Conservation (phyloP, 1,284 basidiomycete species). For the Cutaneotrichosporon curvatum region DNA sequence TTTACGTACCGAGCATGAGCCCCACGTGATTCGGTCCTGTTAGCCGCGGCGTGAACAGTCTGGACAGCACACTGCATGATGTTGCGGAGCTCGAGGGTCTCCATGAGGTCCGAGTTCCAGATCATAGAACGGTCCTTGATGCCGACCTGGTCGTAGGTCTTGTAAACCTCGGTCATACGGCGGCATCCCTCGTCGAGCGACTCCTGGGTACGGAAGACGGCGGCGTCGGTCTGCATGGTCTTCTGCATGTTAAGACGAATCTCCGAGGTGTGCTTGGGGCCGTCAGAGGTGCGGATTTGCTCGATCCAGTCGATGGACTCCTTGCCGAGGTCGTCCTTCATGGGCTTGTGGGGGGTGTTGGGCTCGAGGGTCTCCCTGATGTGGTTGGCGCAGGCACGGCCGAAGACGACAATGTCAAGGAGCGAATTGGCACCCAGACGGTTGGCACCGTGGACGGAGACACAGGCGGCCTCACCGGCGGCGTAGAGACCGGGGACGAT, state of each 20-base stretch:
- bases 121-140: conserved; percentile 99
- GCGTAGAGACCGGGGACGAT: conserved; percentile 96
- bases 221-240: conserved; percentile 93
- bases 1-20: conserved; percentile 1
- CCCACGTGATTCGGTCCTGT: conserved; percentile 60
- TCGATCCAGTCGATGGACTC: conserved; percentile 84
- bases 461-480: conserved; percentile 97
- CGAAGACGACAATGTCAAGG: conserved; percentile 98
- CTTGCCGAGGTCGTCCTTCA: conserved; percentile 81
- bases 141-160: conserved; percentile 80
- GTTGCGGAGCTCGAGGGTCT: conserved; percentile 96
- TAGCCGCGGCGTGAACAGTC: conserved; percentile 90
- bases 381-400: conserved; percentile 96
- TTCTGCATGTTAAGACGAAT: conserved; percentile 96
- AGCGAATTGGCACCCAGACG: conserved; percentile 99
- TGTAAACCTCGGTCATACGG: conserved; percentile 79
- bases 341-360: conserved; percentile 83
- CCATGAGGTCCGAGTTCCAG: conserved; percentile 98
- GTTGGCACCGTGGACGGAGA: conserved; percentile 99
- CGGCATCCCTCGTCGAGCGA: conserved; percentile 85
- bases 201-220: conserved; percentile 85
- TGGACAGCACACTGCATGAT: conserved; percentile 90
- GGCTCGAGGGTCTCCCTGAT: conserved; percentile 87
- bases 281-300: conserved; percentile 74
- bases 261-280: conserved; percentile 77